Evolutionary conservation across 169 alveolate species (phyloP), one percentile per base, ranked within the genome.

Genomic region (Toxoplasma gondii): DNA sequence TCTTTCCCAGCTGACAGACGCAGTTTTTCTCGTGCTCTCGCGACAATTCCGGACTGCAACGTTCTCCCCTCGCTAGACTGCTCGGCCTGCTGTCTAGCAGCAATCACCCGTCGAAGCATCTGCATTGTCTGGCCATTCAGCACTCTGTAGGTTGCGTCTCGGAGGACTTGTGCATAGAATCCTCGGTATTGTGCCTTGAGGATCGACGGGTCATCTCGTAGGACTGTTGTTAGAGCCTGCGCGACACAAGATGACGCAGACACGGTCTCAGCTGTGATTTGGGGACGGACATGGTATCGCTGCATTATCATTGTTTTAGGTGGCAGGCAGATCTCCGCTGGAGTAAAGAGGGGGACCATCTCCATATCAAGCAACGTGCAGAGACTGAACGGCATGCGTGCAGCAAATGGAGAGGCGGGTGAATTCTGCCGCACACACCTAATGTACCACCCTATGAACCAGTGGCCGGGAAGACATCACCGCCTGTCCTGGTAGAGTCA

Each of bases 71-170:
- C 22, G 58, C 58, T 12, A n/a, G n/a, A n/a, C 58, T 49, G 58
- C 58, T 49, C 31, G n/a, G 74, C 74, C 22, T 64, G 74, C 74
- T 64, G 74, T 22, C 74, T 16, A 31, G 74, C 74, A 27, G 74
- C 74, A 27, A 64, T 64, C 74, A 43, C 90, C 41, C 41, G 19
- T 7, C 90, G 90, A 38, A 82, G 90, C 53, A 67, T 67, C 41
- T 43, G 90, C 64, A 43, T 82, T n/a, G 90, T 82, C 64, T 82
- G 90, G 29, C 90, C 90, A 38, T 82, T 82, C 90, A 82, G 90
- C 44, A 82, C 90, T 43, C 90, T 64, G 64, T 82, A 39, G 90
- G 67, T 82, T 2, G 90, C n/a, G 64, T 82, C 90, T 24, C 90
- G 90, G 41, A 82, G 90, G 38, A 82, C 90, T 82, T 82, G 90